Percentiles rank a stretch among this genome's conserved stretches.
phyloP scores from a whole-genome alignment of 345 rosid species.

The Clausena lansium region DNA sequence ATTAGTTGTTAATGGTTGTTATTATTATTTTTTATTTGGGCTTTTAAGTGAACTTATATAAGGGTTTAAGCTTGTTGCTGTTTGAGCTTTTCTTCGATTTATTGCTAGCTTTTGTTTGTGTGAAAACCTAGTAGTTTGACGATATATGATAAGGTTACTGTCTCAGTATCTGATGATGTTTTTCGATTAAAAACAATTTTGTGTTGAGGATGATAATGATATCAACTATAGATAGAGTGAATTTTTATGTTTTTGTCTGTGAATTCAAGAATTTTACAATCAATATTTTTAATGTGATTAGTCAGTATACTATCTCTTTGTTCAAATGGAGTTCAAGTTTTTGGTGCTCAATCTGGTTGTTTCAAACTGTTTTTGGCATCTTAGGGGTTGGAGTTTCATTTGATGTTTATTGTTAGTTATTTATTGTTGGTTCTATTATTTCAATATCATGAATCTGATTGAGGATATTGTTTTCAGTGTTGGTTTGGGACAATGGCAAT shows the following conservation, averaged over 20 bases:
- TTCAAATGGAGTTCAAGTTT: not conserved
- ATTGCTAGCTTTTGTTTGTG: not conserved
- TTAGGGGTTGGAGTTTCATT: not conserved
- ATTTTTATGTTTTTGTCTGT: not conserved
- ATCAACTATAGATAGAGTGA: not conserved
- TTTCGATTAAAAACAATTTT: not conserved
- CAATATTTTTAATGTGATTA: not conserved
- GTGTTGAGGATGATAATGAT: not conserved
- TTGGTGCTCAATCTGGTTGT: not conserved
- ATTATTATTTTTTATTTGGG: not conserved
- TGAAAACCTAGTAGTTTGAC: not conserved
- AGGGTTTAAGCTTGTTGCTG: not conserved
- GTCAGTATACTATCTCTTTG: not conserved
- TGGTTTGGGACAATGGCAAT: slow-evolving; percentile 61
- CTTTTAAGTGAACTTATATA: not conserved
- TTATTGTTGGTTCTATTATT: not conserved
- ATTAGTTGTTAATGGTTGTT: not conserved
- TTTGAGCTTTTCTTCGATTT: not conserved
- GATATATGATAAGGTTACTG: not conserved
- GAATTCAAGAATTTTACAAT: not conserved
- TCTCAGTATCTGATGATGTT: not conserved
- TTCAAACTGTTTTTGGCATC: not conserved
- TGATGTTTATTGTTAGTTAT: not conserved
- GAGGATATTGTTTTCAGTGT: slow-evolving; percentile 8
- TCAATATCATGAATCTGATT: not conserved